Evolutionary conservation across 169 alveolate species (phyloP), one percentile per base, ranked within the genome.

Genomic region (Theileria orientalis): DNA sequence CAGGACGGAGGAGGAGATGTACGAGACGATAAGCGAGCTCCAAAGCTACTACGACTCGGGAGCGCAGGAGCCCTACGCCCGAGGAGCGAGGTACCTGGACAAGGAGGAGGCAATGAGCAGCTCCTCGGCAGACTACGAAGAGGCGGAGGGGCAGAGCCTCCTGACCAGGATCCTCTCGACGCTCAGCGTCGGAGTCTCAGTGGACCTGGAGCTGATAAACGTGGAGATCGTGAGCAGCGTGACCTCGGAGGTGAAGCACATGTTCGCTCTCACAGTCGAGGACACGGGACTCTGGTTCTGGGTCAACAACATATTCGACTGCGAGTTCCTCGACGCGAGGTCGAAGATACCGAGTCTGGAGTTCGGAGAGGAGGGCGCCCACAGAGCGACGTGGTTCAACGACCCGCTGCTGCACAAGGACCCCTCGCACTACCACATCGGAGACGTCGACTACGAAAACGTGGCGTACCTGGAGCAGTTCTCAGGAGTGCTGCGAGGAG

Each of bases 221-320:
- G 30, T 79, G 16, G 87, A 72, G 68, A 25, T 79, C 14, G 49
- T 74, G 19, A 71, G 84, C 49, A 63, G 60, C 67, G 52, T 23
- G 25, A 23, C 44, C 59, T 29, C 63, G 56, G 75, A 63, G 23
- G 13, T 69, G 59, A 14, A 42, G 44, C 75, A 71, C 49, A 54
- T 73, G 27, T 60, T 79, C 32, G 32, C 71, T 3, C 62, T 63
- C n/a, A 54, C 87, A 0, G n/a, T 79, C 21, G 87, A 79, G 60
- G 87, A 79, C 42, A n/a, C 67, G 23, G 69, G 78, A 47, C 37
- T 40, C 37, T 25, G 41, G 33, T 30, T 71, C 42, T 79, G 87
- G 87, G 23, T 75, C 33, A 79, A 79, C 35, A 41, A 63, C 52
- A 51, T 70, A 21, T 37, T 40, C 51, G 56, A 63, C 72, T 63